phyloP scores from a whole-genome alignment of 495 filamentous ascomycete genomes.

The Xylaria nigripes region DNA sequence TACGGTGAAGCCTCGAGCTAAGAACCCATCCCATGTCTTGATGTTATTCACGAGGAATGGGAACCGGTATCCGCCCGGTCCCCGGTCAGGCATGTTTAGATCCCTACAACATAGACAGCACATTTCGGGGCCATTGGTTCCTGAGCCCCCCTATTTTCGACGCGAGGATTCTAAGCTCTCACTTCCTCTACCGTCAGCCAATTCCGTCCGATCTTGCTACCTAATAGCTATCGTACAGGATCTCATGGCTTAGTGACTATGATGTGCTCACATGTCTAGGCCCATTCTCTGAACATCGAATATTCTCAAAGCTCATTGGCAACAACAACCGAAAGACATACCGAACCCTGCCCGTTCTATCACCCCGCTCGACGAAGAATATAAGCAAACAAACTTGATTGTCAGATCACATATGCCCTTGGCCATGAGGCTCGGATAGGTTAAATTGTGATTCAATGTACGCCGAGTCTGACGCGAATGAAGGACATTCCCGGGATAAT shows the following conservation, averaged over 20 bases:
- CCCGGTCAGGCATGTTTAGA: no score
- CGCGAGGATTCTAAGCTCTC: no score
- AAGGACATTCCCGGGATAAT: not conserved
- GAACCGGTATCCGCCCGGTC: no score
- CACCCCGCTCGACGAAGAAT: not conserved
- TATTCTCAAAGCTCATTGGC: not conserved
- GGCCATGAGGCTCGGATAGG: not conserved
- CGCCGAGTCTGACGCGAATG: not conserved
- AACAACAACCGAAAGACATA: no score
- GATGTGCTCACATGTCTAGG: not conserved
- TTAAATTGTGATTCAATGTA: not conserved
- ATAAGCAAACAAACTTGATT: not conserved
- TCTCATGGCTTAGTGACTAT: not conserved
- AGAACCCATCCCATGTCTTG: no score
- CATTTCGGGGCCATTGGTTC: no score
- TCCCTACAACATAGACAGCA: no score
- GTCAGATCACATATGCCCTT: not conserved
- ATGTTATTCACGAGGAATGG: no score
- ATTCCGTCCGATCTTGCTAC: not conserved
- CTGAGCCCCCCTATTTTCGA: no score
- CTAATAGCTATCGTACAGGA: not conserved
- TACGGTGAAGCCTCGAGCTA: no score
- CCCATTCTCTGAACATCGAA: not conserved
- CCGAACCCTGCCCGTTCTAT: not conserved
- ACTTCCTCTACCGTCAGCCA: no score